phyloP scores from a whole-genome alignment of 2,329 filamentous ascomycete species.

The Aspergillus floridensis region DNA sequence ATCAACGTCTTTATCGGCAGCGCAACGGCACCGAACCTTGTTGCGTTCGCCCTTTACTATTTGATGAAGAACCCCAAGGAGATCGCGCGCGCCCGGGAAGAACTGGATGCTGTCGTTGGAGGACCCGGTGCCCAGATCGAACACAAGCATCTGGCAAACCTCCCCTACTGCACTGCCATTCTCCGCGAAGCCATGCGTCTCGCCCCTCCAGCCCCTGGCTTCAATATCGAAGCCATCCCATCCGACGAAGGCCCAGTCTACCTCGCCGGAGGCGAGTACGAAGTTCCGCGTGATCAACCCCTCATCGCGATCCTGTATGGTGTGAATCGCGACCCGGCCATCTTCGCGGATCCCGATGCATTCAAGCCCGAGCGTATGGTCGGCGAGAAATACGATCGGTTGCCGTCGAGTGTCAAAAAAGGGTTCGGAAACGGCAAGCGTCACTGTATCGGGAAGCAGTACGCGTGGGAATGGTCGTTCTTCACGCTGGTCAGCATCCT shows the following conservation, averaged over 20 bases:
- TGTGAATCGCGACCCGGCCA: conserved; percentile 61
- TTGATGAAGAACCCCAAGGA: conserved; percentile 62
- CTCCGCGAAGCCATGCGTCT: conserved; percentile 66
- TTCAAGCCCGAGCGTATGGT: conserved; percentile 73
- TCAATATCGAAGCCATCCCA: conserved; percentile 55
- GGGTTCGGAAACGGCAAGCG: conserved; percentile 71
- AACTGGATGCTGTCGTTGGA: conserved; percentile 56
- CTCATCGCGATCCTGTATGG: conserved; percentile 55
- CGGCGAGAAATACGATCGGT: conserved; percentile 64
- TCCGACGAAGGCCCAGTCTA: conserved; percentile 43
- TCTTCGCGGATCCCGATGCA: conserved; percentile 62
- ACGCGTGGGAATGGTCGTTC: conserved; percentile 71
- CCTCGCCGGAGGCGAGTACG: conserved; percentile 60
- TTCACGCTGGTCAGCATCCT: conserved; percentile 62
- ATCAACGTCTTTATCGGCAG: conserved; percentile 65
- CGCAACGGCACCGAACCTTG: conserved; percentile 67
- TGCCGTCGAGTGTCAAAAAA: conserved; percentile 65
- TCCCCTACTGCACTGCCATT: conserved; percentile 65
- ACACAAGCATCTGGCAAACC: conserved; percentile 58
- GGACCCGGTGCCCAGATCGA: conserved; percentile 22
- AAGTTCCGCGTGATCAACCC: conserved; percentile 53
- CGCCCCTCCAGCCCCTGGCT: conserved; percentile 58
- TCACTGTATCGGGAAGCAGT: conserved; percentile 68
- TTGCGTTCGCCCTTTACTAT: conserved; percentile 65
- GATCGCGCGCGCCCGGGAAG: conserved; percentile 61